Base-by-base conservation (phyloP, 78 protist species). In the Parvularia atlantis region DNA sequence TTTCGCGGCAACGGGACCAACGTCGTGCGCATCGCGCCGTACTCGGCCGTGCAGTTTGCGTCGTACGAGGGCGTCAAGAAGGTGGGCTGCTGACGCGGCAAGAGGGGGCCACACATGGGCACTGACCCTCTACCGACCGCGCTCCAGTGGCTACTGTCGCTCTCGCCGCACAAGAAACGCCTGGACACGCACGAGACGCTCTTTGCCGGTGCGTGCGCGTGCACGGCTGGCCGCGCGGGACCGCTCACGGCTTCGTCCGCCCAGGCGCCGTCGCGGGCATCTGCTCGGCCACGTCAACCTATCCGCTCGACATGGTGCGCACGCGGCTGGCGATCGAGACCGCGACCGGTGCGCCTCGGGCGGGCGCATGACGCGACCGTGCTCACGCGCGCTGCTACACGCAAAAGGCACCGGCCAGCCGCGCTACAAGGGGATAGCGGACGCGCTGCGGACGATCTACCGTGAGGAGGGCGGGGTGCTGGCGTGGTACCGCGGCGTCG, bases 1-100 rank as follows among this genome's bases (percentile, higher is more conserved):
- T 88, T 79, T 59, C 71, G 72, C 30, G 93, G 93, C 37, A 89
- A 89, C 62, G 89, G 89, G 22, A 80, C 87, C 41, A 89, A 89
- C 61, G 84, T 84, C 24, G 19, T 76, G 11, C 52, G 81, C 19
- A 68, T 68, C 57, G 52, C 63, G 20, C 81, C 81, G 7, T 76
- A 76, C 60, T 56, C 75, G 19, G 81, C 73, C 20, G 35, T 76
- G 30, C 75, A 76, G 50, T 56, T 76, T 7, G 71, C 75, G 10
- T 20, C 64, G 26, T 77, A 52, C 26, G 74, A 66, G 13, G 30
- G 39, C n/a, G 67, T 57, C 57, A 76, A 68, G 66, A 19, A 62
- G 79, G 79, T 75, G n/a, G 44, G 73, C 16, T 17, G 56, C n/a
- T n/a, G n/a, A n/a, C n/a, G n/a, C n/a, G n/a, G n/a, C n/a, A n/a